A percentile compares a stretch with the other conserved stretches of the same genome.
Evolutionary conservation across 495 filamentous ascomycete genomes (phyloP).

Genomic region (Talaromyces liani): DNA sequence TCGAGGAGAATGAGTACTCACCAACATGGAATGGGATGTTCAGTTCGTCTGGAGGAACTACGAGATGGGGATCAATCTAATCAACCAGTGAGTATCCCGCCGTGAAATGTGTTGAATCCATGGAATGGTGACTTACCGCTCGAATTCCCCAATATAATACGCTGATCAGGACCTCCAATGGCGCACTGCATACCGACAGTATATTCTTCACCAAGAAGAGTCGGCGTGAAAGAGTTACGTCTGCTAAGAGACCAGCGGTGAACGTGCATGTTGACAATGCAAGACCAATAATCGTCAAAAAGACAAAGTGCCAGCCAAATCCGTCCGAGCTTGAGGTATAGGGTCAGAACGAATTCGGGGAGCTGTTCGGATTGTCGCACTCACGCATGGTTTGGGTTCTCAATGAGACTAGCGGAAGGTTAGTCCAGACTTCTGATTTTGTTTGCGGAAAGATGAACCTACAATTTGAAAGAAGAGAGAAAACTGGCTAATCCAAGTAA

Average conservation of each 20-base stretch:
- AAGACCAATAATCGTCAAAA: constrained; percentile 77
- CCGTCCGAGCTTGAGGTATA: constrained; percentile 45
- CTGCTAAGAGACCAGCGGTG: constrained; percentile 60
- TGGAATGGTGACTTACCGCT: constrained; percentile 18
- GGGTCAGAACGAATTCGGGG: constrained; percentile 13
- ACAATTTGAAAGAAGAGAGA: constrained; percentile 61
- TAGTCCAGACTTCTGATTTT: neutral
- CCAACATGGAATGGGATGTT: constrained; percentile 36
- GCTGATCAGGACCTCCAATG: constrained; percentile 73
- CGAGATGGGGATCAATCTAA: constrained; percentile 57
- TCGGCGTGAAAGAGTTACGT: constrained; percentile 55
- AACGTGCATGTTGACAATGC: constrained; percentile 63
- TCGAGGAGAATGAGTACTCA: constrained; percentile 13
- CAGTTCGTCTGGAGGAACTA: constrained; percentile 42
- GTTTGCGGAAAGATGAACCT: constrained; percentile 10
- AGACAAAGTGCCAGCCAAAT: constrained; percentile 81
- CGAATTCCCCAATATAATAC: constrained; percentile 80
- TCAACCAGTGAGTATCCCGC: constrained; percentile 7
- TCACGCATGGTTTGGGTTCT: constrained; percentile 40
- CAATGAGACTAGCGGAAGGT: constrained; percentile 28
- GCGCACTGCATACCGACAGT: constrained; percentile 63
- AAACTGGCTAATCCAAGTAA: constrained; percentile 60
- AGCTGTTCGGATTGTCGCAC: constrained; percentile 13
- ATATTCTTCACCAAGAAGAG: constrained; percentile 72
- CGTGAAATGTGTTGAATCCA: constrained; percentile 4